Conservation (phyloP, 257 asterid species). For the Verbascum thapsus region DNA sequence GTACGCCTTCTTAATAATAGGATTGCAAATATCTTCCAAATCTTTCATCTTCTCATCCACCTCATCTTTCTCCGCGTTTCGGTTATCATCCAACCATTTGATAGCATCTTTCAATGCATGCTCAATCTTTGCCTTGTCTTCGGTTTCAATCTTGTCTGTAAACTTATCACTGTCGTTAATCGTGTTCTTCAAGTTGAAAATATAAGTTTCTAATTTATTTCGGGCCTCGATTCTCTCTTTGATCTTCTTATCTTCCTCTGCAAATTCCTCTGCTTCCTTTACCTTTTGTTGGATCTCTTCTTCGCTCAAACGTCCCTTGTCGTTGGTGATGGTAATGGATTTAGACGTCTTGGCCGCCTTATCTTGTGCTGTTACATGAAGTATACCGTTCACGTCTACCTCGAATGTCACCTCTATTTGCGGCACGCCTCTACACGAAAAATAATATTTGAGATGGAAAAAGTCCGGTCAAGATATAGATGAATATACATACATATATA, state of each 20-base stretch:
- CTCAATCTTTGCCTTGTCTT: slow-evolving; percentile 48
- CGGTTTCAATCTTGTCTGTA: slow-evolving; percentile 43
- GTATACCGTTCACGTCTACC: slow-evolving; percentile 56
- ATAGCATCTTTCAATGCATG: slow-evolving; percentile 44
- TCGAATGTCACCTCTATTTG: slow-evolving; percentile 63
- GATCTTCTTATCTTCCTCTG: slow-evolving; percentile 50
- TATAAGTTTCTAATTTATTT: slow-evolving; percentile 47
- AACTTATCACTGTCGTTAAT: slow-evolving; percentile 52
- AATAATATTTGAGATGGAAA: too few species aligned
- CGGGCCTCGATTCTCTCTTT: slow-evolving; percentile 53
- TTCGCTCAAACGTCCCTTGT: slow-evolving; percentile 47
- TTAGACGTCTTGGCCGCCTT: slow-evolving; percentile 53
- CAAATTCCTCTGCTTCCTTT: slow-evolving; percentile 54
- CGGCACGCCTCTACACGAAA: slow-evolving; percentile 50
- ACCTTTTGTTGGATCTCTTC: slow-evolving; percentile 53
- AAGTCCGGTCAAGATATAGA: too few species aligned
- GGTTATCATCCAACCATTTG: slow-evolving; percentile 55
- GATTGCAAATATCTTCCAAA: slow-evolving; percentile 53
- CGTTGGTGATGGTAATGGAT: slow-evolving; percentile 51
- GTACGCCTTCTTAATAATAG: slow-evolving; percentile 32
- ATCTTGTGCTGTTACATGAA: slow-evolving; percentile 55
- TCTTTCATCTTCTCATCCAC: slow-evolving; percentile 52
- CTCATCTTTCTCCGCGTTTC: slow-evolving; percentile 49
- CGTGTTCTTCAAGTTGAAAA: slow-evolving; percentile 52
- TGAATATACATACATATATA: too few species aligned